Evolutionary conservation across 805 yeast species (phyloP), one percentile per base, ranked within the genome.

Genomic region (Grigorovia jiainica): DNA sequence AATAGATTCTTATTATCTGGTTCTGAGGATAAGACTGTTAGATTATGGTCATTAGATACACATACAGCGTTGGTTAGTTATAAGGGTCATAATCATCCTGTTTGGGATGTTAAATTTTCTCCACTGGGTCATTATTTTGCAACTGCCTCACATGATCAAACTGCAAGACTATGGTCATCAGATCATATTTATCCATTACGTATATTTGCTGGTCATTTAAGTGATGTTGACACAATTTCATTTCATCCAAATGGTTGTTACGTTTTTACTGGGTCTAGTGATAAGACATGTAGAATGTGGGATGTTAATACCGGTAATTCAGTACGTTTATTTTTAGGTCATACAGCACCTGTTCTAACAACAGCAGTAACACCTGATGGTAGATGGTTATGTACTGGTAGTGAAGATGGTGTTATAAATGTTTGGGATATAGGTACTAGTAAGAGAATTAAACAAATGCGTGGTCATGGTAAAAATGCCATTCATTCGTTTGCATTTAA

Each of bases 241-340:
- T 92, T 90, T 74, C 98, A 92, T 65, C 97, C 98, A 20, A 92
- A 92, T 61, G 89, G 96, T 7, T 83, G 89, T 38, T 92, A 92
- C 59, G 79, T 92, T 6, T 80, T 92, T 56, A 90, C 98, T 0
- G 99, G 98, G 6, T 86, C 95, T 5, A 77, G 89, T 48, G 99
- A 92, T 64, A 87, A 87, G 65, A 87, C 97, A 0, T 82, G 94
- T 56, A 73, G 98, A 48, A 89, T 92, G 97, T 92, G 99, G 99
- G 98, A 92, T 61, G 79, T 92, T 20, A 76, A 79, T 30, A 75
- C 79, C 34, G 99, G 98, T 32, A 80, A 78, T 49, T 79, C 94
- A 33, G 97, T 89, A 23, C 75, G 99, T 47, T 79, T 92, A 8
- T 90, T 92, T 61, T 76, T 87, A 61, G 97, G 96, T 1, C 97